Evolutionary conservation across 257 asterid genomes (phyloP).

Genomic region (Striga asiatica): DNA sequence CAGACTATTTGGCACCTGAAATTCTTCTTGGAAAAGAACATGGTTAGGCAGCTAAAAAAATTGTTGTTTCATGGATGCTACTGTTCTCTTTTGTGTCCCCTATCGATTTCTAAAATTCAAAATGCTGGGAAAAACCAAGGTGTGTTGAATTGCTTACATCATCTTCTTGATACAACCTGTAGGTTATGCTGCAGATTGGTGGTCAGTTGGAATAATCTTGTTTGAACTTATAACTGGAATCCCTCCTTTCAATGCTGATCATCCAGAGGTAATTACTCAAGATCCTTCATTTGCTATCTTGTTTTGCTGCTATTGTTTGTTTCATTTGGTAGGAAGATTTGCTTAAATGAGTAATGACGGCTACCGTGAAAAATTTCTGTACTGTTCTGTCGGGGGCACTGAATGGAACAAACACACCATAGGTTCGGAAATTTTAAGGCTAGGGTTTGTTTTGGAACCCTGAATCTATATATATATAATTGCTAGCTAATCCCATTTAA

Average conservation of each 20-base stretch:
- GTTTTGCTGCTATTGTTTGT: conserved; percentile 2
- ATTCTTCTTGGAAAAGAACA: conserved; percentile 94
- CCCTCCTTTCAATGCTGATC: conserved; percentile 75
- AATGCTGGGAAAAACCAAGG: conserved; percentile 3
- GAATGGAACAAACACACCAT: too few relatives aligned
- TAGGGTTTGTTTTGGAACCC: too few relatives aligned
- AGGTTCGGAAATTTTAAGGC: too few relatives aligned
- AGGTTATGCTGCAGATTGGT: conserved; percentile 95
- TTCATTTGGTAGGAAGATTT: conserved; percentile 3
- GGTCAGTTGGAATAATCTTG: conserved; percentile 86
- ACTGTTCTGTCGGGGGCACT: too few relatives aligned
- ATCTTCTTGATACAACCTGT: conserved; percentile 23
- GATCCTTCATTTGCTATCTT: conserved; percentile 15
- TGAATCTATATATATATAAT: too few relatives aligned
- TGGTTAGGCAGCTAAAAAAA: conserved; percentile 37
- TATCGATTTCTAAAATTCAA: conserved; percentile 4
- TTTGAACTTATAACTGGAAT: conserved; percentile 77
- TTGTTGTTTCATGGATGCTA: conserved; percentile 5
- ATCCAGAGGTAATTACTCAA: conserved; percentile 63
- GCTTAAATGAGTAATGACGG: too few relatives aligned
- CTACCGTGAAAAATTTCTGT: too few relatives aligned
- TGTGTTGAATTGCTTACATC: conserved; percentile 16
- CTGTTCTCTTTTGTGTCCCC: conserved; percentile 17
- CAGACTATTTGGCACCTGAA: conserved; percentile 97
- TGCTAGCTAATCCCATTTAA: too few relatives aligned